These are phyloP conservation scores for Crotalaria pallida DNA, from an alignment of 306 rosid species.

Conservation along the genomic window DNA sequence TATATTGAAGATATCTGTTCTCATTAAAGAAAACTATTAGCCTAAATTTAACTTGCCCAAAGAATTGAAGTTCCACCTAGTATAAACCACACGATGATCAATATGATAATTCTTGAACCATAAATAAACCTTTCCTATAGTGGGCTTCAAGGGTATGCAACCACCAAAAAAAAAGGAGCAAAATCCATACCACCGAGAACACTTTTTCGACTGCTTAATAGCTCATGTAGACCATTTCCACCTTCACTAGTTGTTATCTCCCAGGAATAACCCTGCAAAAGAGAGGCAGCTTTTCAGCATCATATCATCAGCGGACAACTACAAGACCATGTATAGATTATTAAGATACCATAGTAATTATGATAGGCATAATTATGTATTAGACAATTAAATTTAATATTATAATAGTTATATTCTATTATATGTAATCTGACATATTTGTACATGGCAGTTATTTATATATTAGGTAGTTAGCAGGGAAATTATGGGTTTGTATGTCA, in stretches of 20 bases:
- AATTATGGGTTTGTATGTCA: no score
- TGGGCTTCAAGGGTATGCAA: background rate
- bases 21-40: background rate
- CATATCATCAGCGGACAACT: background rate
- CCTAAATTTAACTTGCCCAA: conserved; percentile 1
- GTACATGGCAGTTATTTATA: no score
- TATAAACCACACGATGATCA: background rate
- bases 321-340: background rate
- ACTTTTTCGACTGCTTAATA: conserved; percentile 57
- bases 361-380: no score
- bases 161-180: conserved; percentile 4
- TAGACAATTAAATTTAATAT: no score
- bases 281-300: background rate
- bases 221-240: conserved; percentile 67
- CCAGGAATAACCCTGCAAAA: conserved; percentile 78
- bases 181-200: conserved; percentile 56
- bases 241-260: conserved; percentile 84
- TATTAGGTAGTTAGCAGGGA: no score
- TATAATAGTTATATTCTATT: no score
- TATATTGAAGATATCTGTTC: background rate
- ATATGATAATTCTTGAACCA: background rate
- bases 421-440: no score
- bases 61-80: background rate
- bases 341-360: background rate
- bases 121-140: conserved; percentile 1